Base-by-base conservation (phyloP, 2,329 filamentous ascomycete genomes). In the Aspergillus brunneoviolaceus region DNA sequence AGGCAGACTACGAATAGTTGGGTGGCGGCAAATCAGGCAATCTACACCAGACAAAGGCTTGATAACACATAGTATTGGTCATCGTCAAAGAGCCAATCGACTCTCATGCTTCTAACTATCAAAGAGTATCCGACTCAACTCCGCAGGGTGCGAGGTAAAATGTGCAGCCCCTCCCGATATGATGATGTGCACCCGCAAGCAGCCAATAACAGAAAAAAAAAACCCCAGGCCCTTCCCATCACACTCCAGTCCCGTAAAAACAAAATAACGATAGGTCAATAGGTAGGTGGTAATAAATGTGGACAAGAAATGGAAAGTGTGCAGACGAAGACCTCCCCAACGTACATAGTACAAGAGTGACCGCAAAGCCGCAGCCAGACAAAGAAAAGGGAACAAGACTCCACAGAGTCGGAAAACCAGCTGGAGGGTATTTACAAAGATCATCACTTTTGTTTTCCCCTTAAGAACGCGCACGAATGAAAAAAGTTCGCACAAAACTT, bases 271-370 rank as follows among this genome's bases (percentile, higher is more conserved):
- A 60, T 16, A 59, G 56, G 65, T 60, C 49, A 39, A 57, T 60
- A 60, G 49, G 49, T 57, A 60, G 16, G 16, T 45, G 39, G 39
- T 58, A 33, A 52, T 27, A 65, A 60, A 60, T 56, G 55, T 53
- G 60, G 19, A 55, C 12, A 64, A 59, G 63, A 64, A 65, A 59
- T 60, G 58, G 57, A 62, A 66, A 65, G 66, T 58, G 62, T 67
- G 63, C 53, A 64, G 64, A 65, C 63, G 60, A 63, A 64, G 63
- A 63, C 65, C 63, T 64, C 64, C 63, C 63, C 63, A 68, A 67
- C 69, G 65, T 74, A 75, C 62, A 70, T 70, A 66, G 65, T 71
- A 71, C 69, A 71, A 52, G 65, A 69, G 64, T 58, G 54, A 49
- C 63, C 64, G 57, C 62, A 62, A 60, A 65, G 62, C 62, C 59